Evolutionary conservation across 2,329 filamentous ascomycete species (phyloP).

Genomic region (Trichophyton simii): DNA sequence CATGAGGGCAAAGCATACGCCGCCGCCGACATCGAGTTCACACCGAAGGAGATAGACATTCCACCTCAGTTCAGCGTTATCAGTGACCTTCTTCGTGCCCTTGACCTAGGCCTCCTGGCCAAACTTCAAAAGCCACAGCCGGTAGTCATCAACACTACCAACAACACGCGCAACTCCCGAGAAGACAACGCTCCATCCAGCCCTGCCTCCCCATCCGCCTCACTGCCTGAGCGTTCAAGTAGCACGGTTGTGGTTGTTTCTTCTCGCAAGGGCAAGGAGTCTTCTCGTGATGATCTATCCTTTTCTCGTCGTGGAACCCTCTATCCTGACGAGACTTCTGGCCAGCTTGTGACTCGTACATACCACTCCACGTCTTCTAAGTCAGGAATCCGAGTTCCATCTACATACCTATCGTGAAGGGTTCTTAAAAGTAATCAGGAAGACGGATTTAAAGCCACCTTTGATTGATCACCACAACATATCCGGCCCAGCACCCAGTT

Average conservation of each 20-base stretch:
- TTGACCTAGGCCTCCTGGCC: constrained; percentile 28
- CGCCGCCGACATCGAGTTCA: constrained; percentile 28
- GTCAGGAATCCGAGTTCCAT: not conserved
- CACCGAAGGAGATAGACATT: constrained; percentile 31
- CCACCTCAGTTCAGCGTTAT: constrained; percentile 26
- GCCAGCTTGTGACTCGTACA: not conserved
- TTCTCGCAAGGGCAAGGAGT: not conserved
- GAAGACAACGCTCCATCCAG: not conserved
- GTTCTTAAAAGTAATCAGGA: not conserved
- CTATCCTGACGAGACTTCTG: not conserved
- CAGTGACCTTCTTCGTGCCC: constrained; percentile 29
- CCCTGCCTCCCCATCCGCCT: not conserved
- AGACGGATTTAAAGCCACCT: not conserved
- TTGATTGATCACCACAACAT: not conserved
- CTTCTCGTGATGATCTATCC: not conserved
- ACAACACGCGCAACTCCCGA: not conserved
- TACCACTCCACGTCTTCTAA: not conserved
- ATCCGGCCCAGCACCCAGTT: not conserved
- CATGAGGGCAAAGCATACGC: constrained; percentile 30
- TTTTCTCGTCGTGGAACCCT: not conserved
- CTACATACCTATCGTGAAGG: not conserved
- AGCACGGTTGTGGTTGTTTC: not conserved
- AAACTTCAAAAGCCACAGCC: constrained; percentile 6
- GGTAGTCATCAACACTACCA: constrained; percentile 7
- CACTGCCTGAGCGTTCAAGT: not conserved